These are phyloP conservation scores for Pleurotus platypus DNA, from an alignment of 768 basidiomycete species.

Conservation along the genomic window DNA sequence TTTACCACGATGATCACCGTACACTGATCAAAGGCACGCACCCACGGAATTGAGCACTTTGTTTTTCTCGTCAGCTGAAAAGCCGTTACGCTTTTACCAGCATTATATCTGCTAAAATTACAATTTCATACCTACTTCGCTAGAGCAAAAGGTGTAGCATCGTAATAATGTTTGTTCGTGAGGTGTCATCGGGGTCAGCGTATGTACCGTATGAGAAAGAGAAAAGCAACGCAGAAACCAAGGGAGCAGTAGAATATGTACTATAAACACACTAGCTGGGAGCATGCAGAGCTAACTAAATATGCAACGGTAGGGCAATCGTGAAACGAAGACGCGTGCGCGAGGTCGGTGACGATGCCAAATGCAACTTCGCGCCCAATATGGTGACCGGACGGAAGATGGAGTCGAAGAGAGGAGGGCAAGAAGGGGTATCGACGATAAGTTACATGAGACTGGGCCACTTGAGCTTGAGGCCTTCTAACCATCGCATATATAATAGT, in stretches of 20 bases:
- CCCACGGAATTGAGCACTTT: too few species aligned
- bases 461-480: slow-evolving; percentile 86
- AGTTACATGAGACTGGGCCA: slow-evolving; percentile 71
- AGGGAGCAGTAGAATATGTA: background rate
- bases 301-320: background rate
- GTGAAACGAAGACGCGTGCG: background rate
- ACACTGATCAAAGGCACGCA: too few species aligned
- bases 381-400: background rate
- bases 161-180: background rate
- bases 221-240: background rate
- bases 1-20: too few species aligned
- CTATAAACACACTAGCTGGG: background rate
- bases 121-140: background rate
- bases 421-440: slow-evolving; percentile 6
- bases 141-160: background rate
- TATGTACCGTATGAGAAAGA: background rate
- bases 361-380: background rate
- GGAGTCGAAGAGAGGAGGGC: slow-evolving; percentile 3
- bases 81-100: too few species aligned
- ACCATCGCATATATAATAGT: slow-evolving; percentile 95
- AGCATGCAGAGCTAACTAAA: background rate
- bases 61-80: too few species aligned
- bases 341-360: background rate
- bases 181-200: background rate
- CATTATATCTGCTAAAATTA: too few species aligned